Evolutionary conservation across 352 stramenopile genomes (phyloP).

Genomic region (Globisporangium uncinulatum): DNA sequence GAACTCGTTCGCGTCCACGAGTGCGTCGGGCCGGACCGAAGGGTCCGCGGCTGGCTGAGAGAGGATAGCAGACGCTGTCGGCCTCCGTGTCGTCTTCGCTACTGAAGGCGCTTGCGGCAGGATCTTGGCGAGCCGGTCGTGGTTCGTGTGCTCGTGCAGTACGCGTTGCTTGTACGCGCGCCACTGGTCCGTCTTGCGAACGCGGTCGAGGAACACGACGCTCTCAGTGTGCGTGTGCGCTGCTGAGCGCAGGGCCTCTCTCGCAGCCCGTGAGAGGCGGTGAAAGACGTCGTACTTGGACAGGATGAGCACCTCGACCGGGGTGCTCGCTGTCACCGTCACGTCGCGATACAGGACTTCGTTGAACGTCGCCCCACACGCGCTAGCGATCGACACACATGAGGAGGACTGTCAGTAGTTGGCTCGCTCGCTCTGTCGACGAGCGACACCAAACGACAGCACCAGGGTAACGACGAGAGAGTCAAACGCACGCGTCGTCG

Average conservation of each 20-base stretch:
- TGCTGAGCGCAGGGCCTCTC: constrained; percentile 46
- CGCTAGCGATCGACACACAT: constrained; percentile 21
- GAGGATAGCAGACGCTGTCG: not conserved
- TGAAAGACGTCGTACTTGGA: constrained; percentile 83
- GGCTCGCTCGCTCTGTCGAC: not conserved
- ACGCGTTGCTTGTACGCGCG: constrained; percentile 47
- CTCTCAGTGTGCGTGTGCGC: constrained; percentile 35
- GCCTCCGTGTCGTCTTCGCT: not conserved
- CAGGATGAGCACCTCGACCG: constrained; percentile 58
- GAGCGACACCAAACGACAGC: not conserved
- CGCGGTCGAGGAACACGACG: constrained; percentile 64
- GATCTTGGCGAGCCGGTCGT: constrained; percentile 40
- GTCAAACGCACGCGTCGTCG: constrained; percentile 58
- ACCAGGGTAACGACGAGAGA: not conserved
- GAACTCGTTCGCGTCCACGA: constrained; percentile 57
- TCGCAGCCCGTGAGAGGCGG: constrained; percentile 42
- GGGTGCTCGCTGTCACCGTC: constrained; percentile 56
- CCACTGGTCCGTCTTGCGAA: constrained; percentile 70
- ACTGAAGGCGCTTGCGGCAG: constrained; percentile 13
- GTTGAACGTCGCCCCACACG: constrained; percentile 57
- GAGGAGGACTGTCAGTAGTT: not conserved
- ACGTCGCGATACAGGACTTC: constrained; percentile 56
- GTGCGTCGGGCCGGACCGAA: not conserved
- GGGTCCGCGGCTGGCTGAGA: not conserved
- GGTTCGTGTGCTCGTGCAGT: constrained; percentile 37